Conservation (phyloP, 2,329 filamentous ascomycete species). For the Fusarium citri region DNA sequence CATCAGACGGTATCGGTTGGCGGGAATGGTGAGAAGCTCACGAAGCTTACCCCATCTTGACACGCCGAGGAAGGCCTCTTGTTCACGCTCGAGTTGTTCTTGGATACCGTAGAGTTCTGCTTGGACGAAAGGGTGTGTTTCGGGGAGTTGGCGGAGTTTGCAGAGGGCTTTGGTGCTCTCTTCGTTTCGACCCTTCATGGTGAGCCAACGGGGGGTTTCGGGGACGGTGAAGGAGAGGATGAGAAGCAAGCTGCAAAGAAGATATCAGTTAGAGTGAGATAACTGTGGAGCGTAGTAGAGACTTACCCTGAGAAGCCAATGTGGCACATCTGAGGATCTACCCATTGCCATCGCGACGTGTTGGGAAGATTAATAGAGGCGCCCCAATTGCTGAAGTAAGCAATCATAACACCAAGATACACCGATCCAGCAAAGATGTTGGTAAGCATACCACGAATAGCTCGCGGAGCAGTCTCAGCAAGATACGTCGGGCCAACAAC, state of each 20-base stretch:
- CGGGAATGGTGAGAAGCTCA: conserved; percentile 16
- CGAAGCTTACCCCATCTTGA: conserved; percentile 23
- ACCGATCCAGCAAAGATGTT: conserved; percentile 51
- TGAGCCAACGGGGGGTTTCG: conserved; percentile 27
- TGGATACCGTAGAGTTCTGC: conserved; percentile 14
- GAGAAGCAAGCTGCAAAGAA: background rate
- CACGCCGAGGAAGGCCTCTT: conserved; percentile 20
- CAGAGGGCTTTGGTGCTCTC: conserved; percentile 18
- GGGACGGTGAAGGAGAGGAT: conserved; percentile 23
- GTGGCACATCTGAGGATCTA: conserved; percentile 19
- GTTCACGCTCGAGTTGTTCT: conserved; percentile 17
- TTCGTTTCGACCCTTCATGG: conserved; percentile 13
- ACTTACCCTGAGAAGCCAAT: conserved; percentile 19
- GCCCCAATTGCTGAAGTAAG: conserved; percentile 75
- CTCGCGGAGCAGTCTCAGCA: conserved; percentile 72
- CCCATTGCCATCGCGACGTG: conserved; percentile 21
- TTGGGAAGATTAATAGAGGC: conserved; percentile 57
- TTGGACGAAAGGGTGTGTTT: conserved; percentile 14
- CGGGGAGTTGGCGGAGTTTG: conserved; percentile 18
- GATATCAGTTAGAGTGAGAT: background rate
- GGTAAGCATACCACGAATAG: conserved; percentile 74
- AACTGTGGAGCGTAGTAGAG: rapidly evolving
- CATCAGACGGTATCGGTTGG: conserved; percentile 23
- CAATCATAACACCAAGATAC: conserved; percentile 48
- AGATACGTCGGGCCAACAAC: conserved; percentile 62